Conservation (phyloP, 495 filamentous ascomycete species). For the Chaetomium fimeti region DNA sequence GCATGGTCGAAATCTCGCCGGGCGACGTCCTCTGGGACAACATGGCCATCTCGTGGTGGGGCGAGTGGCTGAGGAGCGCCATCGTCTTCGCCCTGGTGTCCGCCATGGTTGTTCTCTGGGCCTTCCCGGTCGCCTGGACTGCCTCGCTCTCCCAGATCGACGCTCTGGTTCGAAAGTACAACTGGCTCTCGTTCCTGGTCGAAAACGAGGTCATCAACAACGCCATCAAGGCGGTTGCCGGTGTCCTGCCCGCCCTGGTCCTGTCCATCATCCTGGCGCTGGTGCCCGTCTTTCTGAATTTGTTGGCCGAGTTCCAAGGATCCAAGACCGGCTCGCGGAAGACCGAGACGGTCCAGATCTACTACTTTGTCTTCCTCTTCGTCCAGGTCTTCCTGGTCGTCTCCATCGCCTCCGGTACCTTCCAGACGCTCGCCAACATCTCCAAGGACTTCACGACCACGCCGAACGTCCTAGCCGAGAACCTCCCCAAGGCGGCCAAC, state of each 20-base stretch:
- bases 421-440: constrained; percentile 62
- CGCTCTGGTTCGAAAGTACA: constrained; percentile 60
- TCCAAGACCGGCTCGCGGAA: constrained; percentile 77
- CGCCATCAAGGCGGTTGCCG: constrained; percentile 72
- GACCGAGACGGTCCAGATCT: constrained; percentile 80
- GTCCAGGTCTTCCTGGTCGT: constrained; percentile 94
- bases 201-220: constrained; percentile 54
- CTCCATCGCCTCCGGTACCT: constrained; percentile 78
- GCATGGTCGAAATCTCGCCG: constrained; percentile 87
- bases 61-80: constrained; percentile 72
- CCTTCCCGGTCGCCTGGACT: constrained; percentile 86
- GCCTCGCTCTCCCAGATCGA: constrained; percentile 74
- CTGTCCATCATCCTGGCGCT: constrained; percentile 77
- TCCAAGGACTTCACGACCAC: constrained; percentile 57
- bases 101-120: constrained; percentile 85
- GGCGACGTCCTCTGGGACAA: constrained; percentile 97
- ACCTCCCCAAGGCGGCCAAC: constrained; percentile 85
- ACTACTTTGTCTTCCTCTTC: constrained; percentile 94
- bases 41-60: constrained; percentile 96
- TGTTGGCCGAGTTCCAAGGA: constrained; percentile 73
- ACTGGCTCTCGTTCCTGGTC: constrained; percentile 70
- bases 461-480: constrained; percentile 70
- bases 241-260: constrained; percentile 78
- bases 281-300: constrained; percentile 69
- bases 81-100: constrained; percentile 63